Conservation (phyloP, 352 stramenopile genomes). For the Plasmopara halstedii region DNA sequence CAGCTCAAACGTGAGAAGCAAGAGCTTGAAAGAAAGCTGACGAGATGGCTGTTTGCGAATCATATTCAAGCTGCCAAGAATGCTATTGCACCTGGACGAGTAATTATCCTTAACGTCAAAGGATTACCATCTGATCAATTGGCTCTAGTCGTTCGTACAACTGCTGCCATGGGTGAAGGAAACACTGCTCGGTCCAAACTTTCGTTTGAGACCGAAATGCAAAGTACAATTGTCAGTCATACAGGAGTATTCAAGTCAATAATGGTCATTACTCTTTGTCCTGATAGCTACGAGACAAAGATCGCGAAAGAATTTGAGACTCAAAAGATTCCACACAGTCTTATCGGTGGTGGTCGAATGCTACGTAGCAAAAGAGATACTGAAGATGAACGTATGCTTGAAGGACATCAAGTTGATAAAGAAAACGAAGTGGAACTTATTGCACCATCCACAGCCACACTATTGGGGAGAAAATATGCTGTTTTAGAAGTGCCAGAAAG, state of each 20-base stretch:
- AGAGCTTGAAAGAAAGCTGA: conserved; percentile 62
- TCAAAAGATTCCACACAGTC: conserved; percentile 10
- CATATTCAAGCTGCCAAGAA: conserved; percentile 50
- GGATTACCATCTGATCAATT: conserved; percentile 50
- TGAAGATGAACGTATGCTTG: conserved; percentile 40
- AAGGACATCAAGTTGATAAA: conserved; percentile 24
- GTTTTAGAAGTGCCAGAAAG: conserved; percentile 74
- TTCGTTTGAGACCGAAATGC: conserved; percentile 33
- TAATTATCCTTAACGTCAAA: conserved; percentile 61
- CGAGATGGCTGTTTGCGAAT: conserved; percentile 64
- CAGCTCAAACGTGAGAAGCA: conserved; percentile 64
- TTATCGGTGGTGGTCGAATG: conserved; percentile 27
- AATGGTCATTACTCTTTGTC: conserved; percentile 61
- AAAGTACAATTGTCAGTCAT: conserved; percentile 8
- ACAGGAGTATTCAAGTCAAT: conserved; percentile 66
- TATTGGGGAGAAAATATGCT: conserved; percentile 61
- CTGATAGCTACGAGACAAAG: conserved; percentile 51
- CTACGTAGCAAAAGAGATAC: conserved; percentile 44
- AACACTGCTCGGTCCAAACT: conserved; percentile 30
- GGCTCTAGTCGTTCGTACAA: conserved; percentile 57
- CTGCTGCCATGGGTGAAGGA: conserved; percentile 15
- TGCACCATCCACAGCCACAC: conserved; percentile 40
- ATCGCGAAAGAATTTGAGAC: conserved; percentile 8
- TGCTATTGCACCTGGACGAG: conserved; percentile 51
- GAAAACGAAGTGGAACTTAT: conserved; percentile 37